Percentiles rank a stretch among this genome's conserved stretches.
Evolutionary conservation across 2,329 filamentous ascomycete genomes (phyloP).

Genomic region (Microdochium paspali): DNA sequence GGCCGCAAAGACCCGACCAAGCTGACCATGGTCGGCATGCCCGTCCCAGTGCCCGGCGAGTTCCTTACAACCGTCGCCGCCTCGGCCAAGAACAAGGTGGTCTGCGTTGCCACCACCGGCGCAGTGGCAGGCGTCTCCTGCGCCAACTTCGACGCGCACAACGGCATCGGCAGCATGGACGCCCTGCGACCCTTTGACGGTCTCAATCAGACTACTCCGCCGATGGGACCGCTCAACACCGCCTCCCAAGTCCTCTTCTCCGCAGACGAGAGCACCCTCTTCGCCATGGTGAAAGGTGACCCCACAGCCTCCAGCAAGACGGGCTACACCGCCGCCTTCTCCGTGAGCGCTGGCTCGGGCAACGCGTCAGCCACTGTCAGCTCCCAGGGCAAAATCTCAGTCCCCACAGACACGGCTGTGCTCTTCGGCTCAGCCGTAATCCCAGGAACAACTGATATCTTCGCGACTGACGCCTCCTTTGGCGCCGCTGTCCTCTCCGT

Average conservation of each 20-base stretch:
- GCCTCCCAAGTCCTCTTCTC: constrained; percentile 54
- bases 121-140: constrained; percentile 19
- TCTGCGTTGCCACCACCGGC: constrained; percentile 25
- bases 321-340: constrained; percentile 44
- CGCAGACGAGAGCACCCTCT: constrained; percentile 37
- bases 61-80: constrained; percentile 43
- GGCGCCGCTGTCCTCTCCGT: constrained; percentile 40
- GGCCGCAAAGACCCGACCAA: constrained; percentile 28
- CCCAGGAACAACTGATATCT: constrained; percentile 31
- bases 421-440: constrained; percentile 44
- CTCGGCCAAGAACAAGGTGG: constrained; percentile 25
- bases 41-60: constrained; percentile 34
- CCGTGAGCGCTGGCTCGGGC: constrained; percentile 22
- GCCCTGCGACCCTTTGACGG: constrained; percentile 33
- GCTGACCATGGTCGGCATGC: constrained; percentile 31
- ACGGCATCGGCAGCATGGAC: constrained; percentile 33
- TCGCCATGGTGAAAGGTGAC: constrained; percentile 52
- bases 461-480: constrained; percentile 50
- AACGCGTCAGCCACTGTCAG: constrained; percentile 7
- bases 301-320: constrained; percentile 38
- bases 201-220: constrained; percentile 48
- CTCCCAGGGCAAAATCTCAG: constrained; percentile 22
- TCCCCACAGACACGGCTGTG: constrained; percentile 44
- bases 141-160: constrained; percentile 8
- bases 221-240: constrained; percentile 46